phyloP scores from a whole-genome alignment of 495 filamentous ascomycete species.

The Patellaria atrata region DNA sequence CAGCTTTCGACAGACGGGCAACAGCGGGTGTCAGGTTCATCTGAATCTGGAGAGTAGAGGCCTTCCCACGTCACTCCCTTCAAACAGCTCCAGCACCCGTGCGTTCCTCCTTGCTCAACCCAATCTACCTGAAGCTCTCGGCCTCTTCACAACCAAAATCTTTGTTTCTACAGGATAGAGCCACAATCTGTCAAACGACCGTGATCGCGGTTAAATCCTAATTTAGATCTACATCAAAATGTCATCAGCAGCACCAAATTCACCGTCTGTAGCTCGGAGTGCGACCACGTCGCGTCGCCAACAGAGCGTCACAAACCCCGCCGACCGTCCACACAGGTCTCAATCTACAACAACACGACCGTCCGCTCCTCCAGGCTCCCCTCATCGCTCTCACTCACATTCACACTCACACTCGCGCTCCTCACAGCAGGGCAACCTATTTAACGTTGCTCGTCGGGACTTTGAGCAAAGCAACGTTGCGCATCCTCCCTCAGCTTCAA shows the following conservation, averaged over 20 bases:
- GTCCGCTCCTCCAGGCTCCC: conserved; percentile 24
- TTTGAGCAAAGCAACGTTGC: conserved; percentile 41
- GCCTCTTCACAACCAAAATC: too few relatives aligned
- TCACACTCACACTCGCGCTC: conserved; percentile 37
- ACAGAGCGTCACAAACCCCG: conserved; percentile 29
- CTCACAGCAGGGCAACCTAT: conserved; percentile 35
- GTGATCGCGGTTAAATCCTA: too few relatives aligned
- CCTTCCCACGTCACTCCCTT: too few relatives aligned
- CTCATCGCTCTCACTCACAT: conserved; percentile 33
- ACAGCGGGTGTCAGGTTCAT: too few relatives aligned
- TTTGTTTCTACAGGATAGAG: too few relatives aligned
- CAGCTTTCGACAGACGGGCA: too few relatives aligned
- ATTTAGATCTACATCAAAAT: too few relatives aligned
- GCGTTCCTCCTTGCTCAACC: too few relatives aligned
- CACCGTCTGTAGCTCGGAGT: conserved; percentile 37
- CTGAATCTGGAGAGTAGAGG: too few relatives aligned
- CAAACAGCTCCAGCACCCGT: too few relatives aligned
- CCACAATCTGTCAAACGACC: too few relatives aligned
- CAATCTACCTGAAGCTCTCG: too few relatives aligned
- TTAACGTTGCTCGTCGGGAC: conserved; percentile 41
- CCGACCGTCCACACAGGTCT: conserved; percentile 43
- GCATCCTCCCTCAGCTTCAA: conserved; percentile 31
- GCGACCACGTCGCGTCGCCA: conserved; percentile 40
- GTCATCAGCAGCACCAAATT: conserved; percentile 37
- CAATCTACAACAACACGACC: conserved; percentile 39